Evolutionary conservation across 2,329 filamentous ascomycete genomes (phyloP), one percentile per base, ranked within the genome.

Genomic region (Paecilomyces niveus): DNA sequence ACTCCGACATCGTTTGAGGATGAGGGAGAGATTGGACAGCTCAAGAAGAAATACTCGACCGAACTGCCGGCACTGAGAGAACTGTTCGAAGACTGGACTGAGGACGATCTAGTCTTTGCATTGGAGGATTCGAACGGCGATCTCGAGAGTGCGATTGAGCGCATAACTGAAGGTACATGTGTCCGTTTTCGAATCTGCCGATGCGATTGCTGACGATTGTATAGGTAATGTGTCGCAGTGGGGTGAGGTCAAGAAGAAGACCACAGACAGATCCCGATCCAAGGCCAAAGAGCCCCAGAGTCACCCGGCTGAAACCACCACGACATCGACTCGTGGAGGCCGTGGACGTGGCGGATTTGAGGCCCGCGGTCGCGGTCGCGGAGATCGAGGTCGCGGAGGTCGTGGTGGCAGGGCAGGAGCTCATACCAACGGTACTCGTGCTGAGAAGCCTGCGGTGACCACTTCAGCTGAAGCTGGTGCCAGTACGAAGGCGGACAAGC

Each of bases 21-120:
- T 70, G 88, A 96, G 74, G 89, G 90, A 74, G 92, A 97, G 76
- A 84, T 97, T 65, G 90, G 89, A 72, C 86, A 95, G 78, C 86
- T 97, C 73, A 95, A 95, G 84, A 92, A 90, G 81, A 87, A 90
- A 75, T 94, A 96, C 73, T 84, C 89, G 70, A 80, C 81, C 70
- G 90, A 93, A 79, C 84, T 96, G 68, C 81, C 82, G 62, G 86
- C 88, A 69, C 86, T 99, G 74, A 92, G 90, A 79, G 92, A 96
- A 75, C 87, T 97, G 80, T 97, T 96, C 80, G 86, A 90, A 60
- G 89, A 92, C 76, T 97, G 93, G 94, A 93, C 92, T 67, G 90
- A 96, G 71, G 90, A 92, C 75, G 93, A 97, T 75, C 85, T 97
- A 63, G 86, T 97, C 64, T 94, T 94, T 74, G 92, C 92, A 62